Conservation (phyloP, 306 rosid species). For the Rosa rugosa region DNA sequence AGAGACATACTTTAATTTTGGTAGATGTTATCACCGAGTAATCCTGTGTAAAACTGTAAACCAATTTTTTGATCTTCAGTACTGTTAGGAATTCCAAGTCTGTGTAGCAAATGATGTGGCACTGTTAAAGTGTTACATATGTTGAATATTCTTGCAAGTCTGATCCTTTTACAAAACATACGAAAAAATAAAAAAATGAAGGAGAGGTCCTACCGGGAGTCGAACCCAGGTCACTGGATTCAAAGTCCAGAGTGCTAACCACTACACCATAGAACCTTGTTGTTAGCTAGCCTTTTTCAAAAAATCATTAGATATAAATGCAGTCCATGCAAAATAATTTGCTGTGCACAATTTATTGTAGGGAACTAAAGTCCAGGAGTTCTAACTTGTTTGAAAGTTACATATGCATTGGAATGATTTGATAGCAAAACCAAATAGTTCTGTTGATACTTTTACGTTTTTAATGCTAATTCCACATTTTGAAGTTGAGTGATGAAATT, state of each 20-base stretch:
- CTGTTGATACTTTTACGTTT: background rate
- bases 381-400: background rate
- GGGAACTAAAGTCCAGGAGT: background rate
- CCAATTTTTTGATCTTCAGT: too few relatives aligned
- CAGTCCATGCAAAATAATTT: background rate
- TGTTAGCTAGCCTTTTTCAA: background rate
- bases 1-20: too few relatives aligned
- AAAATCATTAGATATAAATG: background rate
- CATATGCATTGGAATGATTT: background rate
- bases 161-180: background rate
- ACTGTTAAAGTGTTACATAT: too few relatives aligned
- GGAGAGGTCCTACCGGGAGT: background rate
- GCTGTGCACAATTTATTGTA: too few relatives aligned
- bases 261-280: slow-evolving; percentile 10
- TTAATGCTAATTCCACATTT: background rate
- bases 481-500: background rate
- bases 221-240: slow-evolving; percentile 3
- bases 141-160: background rate
- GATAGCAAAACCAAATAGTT: background rate
- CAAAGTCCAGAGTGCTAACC: slow-evolving; percentile 12
- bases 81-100: too few relatives aligned
- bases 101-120: too few relatives aligned
- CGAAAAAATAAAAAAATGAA: background rate
- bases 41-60: too few relatives aligned
- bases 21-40: too few relatives aligned